Base-by-base conservation (phyloP, 2,329 filamentous ascomycete species). In the Penicillium sclerotiorum region DNA sequence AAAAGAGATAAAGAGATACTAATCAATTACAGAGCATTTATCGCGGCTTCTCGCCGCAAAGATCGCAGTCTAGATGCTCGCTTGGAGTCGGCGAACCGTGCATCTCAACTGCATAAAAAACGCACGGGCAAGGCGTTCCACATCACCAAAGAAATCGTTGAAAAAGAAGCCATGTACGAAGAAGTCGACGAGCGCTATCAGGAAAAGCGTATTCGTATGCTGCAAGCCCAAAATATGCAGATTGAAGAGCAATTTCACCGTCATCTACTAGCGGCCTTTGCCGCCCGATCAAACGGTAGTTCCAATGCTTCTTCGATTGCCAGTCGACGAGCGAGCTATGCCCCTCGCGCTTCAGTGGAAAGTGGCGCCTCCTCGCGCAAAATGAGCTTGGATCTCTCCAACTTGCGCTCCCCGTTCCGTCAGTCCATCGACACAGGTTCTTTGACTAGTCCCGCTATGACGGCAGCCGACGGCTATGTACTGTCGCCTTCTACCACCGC, bases 131-230 rank as follows among this genome's bases (percentile, higher is more conserved):
- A 90, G 60, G 84, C 82, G 2, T 80, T 96, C 52, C 85, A 86
- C 59, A 88, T 96, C 50, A 91, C 87, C 21, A 88, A 92, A 69
- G 83, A 94, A 63, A 91, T 94, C 72, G 91, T 96, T 11, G 77
- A 88, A 59, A 91, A 90, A 55, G 92, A 96, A 68, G 90, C 95
- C 68, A 95, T 96, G 90, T 96, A 96, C 66, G 91, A 96, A 64
- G 92, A 96, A 70, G 89, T 95, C 64, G 91, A 95, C 45, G 89
- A 95, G 59, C 88, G 92, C 49, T 71, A 71, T 41, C 68, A 71
- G 47, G 68, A 71, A 44, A 72, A 72, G 49, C 66, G 69, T 25
- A 65, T 69, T 35, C 65, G 63, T n/a, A 68, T 71, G 61, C 59
- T 72, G 40, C 67, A 71, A 33, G 66, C 63, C 4, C 69, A 72